Evolutionary conservation across 306 rosid species (phyloP).

Genomic region (Vigna hirtella): DNA sequence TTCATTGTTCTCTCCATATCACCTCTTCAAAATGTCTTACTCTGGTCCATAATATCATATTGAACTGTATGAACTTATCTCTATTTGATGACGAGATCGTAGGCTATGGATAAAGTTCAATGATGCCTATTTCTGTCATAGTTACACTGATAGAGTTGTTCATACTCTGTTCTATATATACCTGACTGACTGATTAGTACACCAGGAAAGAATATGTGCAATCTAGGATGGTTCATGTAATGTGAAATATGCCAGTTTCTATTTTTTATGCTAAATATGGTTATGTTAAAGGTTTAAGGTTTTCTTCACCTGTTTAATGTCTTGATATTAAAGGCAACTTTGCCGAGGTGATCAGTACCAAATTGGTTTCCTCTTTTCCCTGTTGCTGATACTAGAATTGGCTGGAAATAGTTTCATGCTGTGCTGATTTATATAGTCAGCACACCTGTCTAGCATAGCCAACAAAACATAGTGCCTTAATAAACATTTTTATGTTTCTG

Average conservation of each 20-base stretch:
- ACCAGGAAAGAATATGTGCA: background rate
- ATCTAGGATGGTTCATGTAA: background rate
- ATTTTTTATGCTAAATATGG: too few species aligned
- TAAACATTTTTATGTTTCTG: too few species aligned
- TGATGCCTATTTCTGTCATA: slow-evolving; percentile 65
- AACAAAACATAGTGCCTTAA: background rate
- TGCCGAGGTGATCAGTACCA: slow-evolving; percentile 64
- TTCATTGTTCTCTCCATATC: background rate
- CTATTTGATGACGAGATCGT: slow-evolving; percentile 57
- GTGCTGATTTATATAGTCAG: background rate
- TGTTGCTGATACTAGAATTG: background rate
- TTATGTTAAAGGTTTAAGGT: too few species aligned
- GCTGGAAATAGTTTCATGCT: background rate
- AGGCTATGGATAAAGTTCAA: slow-evolving; percentile 62
- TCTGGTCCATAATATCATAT: background rate
- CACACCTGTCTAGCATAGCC: background rate
- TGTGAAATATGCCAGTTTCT: too few species aligned
- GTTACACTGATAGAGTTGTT: slow-evolving; percentile 70
- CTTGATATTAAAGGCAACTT: background rate
- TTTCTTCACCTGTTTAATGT: too few species aligned
- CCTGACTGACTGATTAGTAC: background rate
- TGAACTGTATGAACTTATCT: slow-evolving; percentile 32
- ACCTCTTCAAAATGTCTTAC: background rate
- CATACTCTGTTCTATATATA: background rate
- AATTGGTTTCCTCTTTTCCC: slow-evolving; percentile 39